phyloP scores from a whole-genome alignment of 805 yeast genomes.

The Sungouiella blattae region DNA sequence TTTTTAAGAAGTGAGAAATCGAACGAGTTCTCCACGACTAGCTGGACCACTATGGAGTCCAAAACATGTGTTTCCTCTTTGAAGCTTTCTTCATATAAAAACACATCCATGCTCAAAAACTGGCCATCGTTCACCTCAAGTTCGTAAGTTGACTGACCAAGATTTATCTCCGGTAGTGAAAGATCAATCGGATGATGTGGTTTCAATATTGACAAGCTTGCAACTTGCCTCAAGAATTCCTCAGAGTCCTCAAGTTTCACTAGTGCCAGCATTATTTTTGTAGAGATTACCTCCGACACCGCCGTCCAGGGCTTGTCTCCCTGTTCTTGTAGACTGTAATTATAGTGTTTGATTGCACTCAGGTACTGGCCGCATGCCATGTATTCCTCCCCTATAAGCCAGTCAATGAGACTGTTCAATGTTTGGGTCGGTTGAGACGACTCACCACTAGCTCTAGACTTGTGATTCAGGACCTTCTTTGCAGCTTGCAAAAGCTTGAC shows the following conservation, averaged over 20 bases:
- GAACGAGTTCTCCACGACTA: neutral
- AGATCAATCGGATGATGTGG: neutral
- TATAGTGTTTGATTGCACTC: slow-evolving; percentile 21
- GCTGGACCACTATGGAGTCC: slow-evolving; percentile 18
- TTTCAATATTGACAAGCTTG: neutral
- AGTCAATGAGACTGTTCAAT: slow-evolving; percentile 33
- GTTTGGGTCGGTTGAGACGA: too few species aligned
- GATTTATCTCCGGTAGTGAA: neutral
- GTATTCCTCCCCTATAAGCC: slow-evolving; percentile 51
- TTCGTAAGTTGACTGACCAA: neutral
- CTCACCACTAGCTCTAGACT: too few species aligned
- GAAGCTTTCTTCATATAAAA: slow-evolving; percentile 13
- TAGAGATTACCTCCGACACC: slow-evolving; percentile 29
- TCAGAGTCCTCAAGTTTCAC: neutral
- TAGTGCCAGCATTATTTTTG: slow-evolving; percentile 26
- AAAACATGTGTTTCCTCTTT: slow-evolving; percentile 12
- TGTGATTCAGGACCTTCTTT: slow-evolving; percentile 13
- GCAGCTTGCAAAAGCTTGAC: slow-evolving; percentile 28
- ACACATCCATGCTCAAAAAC: slow-evolving; percentile 12
- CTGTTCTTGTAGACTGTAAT: slow-evolving; percentile 6
- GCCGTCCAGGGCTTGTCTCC: slow-evolving; percentile 36
- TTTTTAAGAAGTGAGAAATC: neutral
- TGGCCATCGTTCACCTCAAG: neutral
- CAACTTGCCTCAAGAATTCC: neutral
- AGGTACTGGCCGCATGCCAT: slow-evolving; percentile 12